These are phyloP conservation scores for Alternaria postmessia DNA, from an alignment of 2,329 filamentous ascomycete species.

Conservation along the genomic window DNA sequence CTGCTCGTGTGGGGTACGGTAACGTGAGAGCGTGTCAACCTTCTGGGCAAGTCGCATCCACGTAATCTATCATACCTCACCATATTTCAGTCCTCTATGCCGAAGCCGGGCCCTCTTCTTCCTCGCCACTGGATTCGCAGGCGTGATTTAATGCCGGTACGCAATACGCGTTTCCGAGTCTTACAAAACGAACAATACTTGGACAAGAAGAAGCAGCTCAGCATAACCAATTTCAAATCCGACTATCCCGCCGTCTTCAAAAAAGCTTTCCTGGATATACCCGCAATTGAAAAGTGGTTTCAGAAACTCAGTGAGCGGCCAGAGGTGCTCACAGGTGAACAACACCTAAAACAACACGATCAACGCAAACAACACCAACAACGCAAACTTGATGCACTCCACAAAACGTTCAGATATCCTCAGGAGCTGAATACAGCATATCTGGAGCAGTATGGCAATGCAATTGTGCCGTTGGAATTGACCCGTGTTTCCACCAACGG, in stretches of 20 bases:
- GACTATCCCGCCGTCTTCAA: conserved; percentile 34
- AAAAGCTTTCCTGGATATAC: conserved; percentile 29
- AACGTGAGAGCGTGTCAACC: conserved; percentile 34
- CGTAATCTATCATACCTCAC: not conserved
- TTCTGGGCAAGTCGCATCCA: not conserved
- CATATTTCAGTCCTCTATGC: not conserved
- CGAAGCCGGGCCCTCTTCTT: not conserved
- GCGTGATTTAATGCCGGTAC: not conserved
- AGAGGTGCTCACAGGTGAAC: not conserved
- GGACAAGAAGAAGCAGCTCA: conserved; percentile 11
- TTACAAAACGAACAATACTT: conserved; percentile 13
- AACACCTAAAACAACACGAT: not conserved
- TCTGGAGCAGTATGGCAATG: conserved; percentile 54
- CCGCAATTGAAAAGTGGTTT: conserved; percentile 48
- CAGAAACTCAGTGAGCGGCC: not conserved
- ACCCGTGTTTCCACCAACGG: conserved; percentile 43
- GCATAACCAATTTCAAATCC: conserved; percentile 24
- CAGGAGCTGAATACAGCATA: conserved; percentile 35
- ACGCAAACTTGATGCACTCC: not conserved
- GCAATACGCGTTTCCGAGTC: conserved; percentile 1
- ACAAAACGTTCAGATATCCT: conserved; percentile 2
- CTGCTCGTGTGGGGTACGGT: conserved; percentile 18
- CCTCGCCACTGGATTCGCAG: not conserved
- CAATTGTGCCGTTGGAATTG: conserved; percentile 67
- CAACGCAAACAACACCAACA: not conserved